Conservation (phyloP, 495 filamentous ascomycete species). For the Thozetella sp. region DNA sequence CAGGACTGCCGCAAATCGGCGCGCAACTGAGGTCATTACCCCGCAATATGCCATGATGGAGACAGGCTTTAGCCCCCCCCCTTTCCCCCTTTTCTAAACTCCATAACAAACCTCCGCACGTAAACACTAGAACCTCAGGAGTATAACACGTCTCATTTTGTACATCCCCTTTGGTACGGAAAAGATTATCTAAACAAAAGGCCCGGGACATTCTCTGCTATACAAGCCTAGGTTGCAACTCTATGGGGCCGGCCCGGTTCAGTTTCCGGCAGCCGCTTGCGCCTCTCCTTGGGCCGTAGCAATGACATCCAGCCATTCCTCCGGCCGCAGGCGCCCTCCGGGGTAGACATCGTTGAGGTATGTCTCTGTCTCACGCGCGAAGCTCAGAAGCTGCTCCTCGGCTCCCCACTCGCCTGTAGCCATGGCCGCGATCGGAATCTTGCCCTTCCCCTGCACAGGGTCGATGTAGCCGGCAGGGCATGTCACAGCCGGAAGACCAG, state of each 20-base stretch:
- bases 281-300: slow-evolving; percentile 20
- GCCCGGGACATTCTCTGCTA: not conserved
- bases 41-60: not conserved
- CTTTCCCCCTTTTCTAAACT: not conserved
- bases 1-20: not conserved
- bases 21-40: not conserved
- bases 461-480: slow-evolving; percentile 75
- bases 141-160: not conserved
- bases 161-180: not conserved
- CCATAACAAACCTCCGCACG: no score
- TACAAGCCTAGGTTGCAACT: not conserved
- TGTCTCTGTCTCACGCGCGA: slow-evolving; percentile 70
- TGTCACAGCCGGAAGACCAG: slow-evolving; percentile 76
- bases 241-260: not conserved
- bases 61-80: not conserved
- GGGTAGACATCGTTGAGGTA: slow-evolving; percentile 35
- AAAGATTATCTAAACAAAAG: not conserved
- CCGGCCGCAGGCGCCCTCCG: slow-evolving; percentile 37
- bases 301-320: slow-evolving; percentile 44
- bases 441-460: slow-evolving; percentile 43
- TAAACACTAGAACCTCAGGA: no score
- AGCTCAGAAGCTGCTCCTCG: slow-evolving; percentile 78
- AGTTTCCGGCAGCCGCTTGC: not conserved
- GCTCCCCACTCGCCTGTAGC: slow-evolving; percentile 87
- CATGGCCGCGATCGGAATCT: slow-evolving; percentile 80